These are phyloP conservation scores for Bipolaris sorokiniana DNA, from an alignment of 2,329 filamentous ascomycete species.

Conservation along the genomic window DNA sequence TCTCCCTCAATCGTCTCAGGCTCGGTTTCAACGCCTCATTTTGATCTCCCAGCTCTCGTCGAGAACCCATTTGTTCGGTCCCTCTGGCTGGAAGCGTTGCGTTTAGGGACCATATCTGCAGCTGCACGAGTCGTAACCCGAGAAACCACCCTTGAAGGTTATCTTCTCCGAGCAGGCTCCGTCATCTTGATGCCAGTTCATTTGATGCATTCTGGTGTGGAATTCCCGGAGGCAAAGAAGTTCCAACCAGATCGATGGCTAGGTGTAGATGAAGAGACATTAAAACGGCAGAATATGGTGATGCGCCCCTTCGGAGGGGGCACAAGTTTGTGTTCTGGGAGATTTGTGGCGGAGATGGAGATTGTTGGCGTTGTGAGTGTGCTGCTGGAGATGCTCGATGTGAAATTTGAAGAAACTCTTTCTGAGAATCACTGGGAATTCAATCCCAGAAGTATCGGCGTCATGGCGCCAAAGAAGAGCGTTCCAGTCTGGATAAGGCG, in stretches of 20 bases:
- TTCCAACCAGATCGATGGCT: constrained; percentile 1
- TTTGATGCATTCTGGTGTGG: background rate
- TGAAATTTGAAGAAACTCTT: background rate
- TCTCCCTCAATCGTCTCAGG: background rate
- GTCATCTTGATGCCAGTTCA: background rate
- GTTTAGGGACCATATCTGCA: background rate
- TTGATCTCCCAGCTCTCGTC: background rate
- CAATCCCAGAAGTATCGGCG: background rate
- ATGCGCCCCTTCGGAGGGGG: constrained; percentile 2
- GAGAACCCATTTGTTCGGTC: background rate
- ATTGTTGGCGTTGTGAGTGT: background rate
- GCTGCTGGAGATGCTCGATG: background rate
- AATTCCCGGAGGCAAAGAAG: background rate
- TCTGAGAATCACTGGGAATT: background rate
- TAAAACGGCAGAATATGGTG: background rate
- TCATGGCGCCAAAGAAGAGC: constrained; percentile 1
- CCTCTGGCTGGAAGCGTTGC: background rate
- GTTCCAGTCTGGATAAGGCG: background rate
- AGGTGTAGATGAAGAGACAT: background rate
- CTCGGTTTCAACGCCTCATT: background rate
- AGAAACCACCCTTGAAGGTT: background rate
- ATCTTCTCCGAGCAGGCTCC: background rate
- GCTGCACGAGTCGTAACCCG: constrained; percentile 1
- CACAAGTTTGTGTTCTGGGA: background rate
- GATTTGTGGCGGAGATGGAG: constrained; percentile 2